A percentile compares a stretch with the other conserved stretches of the same genome.
Evolutionary conservation across 306 rosid species (phyloP).

Genomic region (Oemleria cerasiformis): DNA sequence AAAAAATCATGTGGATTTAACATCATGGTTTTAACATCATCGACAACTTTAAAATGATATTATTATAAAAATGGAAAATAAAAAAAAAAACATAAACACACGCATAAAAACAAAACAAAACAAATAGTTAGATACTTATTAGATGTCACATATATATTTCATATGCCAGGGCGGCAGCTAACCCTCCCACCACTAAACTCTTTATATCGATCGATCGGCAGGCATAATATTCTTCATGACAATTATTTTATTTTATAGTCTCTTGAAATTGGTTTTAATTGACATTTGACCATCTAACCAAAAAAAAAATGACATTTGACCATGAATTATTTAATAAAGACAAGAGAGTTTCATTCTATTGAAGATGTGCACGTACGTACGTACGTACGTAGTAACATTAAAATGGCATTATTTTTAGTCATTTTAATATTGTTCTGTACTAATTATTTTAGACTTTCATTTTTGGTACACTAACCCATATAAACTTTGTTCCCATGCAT

Average conservation of each 20-base stretch:
- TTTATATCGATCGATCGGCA: not conserved
- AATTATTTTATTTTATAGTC: not conserved
- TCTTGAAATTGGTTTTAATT: not conserved
- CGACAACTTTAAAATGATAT: not conserved
- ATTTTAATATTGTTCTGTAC: not conserved
- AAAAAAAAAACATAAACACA: not conserved
- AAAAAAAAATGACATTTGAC: too few relatives aligned
- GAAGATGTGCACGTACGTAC: not conserved
- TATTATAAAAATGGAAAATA: not conserved
- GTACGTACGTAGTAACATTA: too few relatives aligned
- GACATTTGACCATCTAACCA: too few relatives aligned
- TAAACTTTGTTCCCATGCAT: not conserved
- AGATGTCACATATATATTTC: too few relatives aligned
- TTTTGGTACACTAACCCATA: too few relatives aligned
- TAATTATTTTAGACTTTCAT: too few relatives aligned
- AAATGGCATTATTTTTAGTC: not conserved
- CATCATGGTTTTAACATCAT: too few relatives aligned
- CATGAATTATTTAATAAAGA: not conserved
- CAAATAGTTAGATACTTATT: not conserved
- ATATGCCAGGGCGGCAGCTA: not conserved
- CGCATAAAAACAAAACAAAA: not conserved
- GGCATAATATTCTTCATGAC: constrained; percentile 1
- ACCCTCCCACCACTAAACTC: not conserved
- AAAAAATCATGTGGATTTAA: not conserved
- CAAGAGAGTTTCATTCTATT: not conserved